Evolutionary conservation across 2,329 filamentous ascomycete species (phyloP), one percentile per base, ranked within the genome.

Genomic region (Ophiostoma fasciatum): DNA sequence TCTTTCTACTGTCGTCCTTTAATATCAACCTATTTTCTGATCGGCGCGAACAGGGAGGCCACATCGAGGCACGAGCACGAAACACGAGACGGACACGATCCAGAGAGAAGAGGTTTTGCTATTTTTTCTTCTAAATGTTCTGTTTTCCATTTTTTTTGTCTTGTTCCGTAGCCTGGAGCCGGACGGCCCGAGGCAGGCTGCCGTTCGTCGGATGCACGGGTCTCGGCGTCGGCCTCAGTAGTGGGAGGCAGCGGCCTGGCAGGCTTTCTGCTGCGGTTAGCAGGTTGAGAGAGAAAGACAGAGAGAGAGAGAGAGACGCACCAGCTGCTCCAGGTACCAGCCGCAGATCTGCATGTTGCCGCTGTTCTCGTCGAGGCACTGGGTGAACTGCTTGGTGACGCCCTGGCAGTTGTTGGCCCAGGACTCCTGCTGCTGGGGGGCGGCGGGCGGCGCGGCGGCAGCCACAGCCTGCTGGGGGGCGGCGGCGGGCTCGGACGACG

Each of bases 241-340:
- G 49, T 65, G 74, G 59, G 66, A 74, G 37, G 82, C 78, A 49
- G 82, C 81, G 46, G 72, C 63, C 67, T 88, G 82, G 69, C 82
- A 88, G 38, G 82, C 80, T 70, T 87, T 88, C 68, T 73, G 45
- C 50, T 44, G 5, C 8, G 26, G 33, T 44, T 35, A 36, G 28
- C 33, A 19, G 6, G 30, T 35, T 15, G 11, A 11, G 15, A 10
- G 12, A 14, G 9, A 2, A 26, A 12, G 15, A 23, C 12, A 28
- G 2, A 3, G 13, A 5, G 19, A n/a, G n/a, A n/a, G n/a, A n/a
- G 25, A 28, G 56, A 36, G 59, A 47, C 51, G 14, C 44, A 54
- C 52, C 60, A 98, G 69, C 72, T 98, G 88, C 59, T 98, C 90
- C 51, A 98, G 65, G 60, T 98, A 98, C 87, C 88, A 98, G 48